These are phyloP conservation scores for Helichrysum umbraculigerum DNA, from an alignment of 129 eudicot genomes.

Conservation along the genomic window DNA sequence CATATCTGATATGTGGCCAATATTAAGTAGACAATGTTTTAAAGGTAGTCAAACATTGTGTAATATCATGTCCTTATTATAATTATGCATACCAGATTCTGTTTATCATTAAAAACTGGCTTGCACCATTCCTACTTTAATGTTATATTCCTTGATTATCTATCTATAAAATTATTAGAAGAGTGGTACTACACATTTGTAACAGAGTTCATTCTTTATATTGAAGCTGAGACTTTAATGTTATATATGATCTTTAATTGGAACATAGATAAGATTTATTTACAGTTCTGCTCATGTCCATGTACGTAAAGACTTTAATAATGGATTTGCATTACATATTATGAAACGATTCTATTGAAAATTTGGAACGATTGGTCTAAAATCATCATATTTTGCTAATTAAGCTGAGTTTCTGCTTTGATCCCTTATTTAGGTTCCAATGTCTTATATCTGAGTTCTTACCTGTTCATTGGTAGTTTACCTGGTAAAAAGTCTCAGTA, in stretches of 20 bases:
- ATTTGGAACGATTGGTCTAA: not conserved
- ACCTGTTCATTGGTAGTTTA: not conserved
- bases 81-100: not conserved
- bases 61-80: not conserved
- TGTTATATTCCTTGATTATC: not conserved
- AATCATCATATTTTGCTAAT: not conserved
- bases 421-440: not conserved
- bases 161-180: no score
- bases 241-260: not conserved
- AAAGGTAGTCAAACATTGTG: not conserved
- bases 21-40: not conserved
- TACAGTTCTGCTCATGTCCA: no score
- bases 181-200: no score
- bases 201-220: not conserved
- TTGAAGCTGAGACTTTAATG: no score
- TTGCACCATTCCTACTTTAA: no score
- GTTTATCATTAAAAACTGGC: no score
- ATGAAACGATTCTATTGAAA: not conserved
- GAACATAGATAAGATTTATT: not conserved
- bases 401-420: not conserved
- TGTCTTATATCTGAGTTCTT: not conserved
- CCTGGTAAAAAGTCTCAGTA: not conserved
- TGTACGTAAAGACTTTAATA: not conserved
- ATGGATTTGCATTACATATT: not conserved
- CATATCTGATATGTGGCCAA: not conserved